Percentiles rank a stretch among this genome's conserved stretches.
Evolutionary conservation across 1,284 basidiomycete species (phyloP).

Genomic region (Porodaedalea pini): DNA sequence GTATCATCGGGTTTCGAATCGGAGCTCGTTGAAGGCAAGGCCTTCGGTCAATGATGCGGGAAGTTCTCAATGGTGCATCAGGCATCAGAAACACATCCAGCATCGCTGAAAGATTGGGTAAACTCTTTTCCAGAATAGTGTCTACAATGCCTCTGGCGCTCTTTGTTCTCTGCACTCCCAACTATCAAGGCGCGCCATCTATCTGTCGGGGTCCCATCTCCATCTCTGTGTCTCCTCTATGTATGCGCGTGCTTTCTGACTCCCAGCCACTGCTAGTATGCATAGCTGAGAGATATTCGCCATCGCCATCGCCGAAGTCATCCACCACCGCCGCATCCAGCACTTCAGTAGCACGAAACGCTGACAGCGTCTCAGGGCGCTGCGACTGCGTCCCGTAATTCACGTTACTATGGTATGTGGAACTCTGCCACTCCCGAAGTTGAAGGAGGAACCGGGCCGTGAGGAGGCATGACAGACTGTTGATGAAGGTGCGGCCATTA

Average conservation of each 20-base stretch:
- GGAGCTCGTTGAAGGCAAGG: too few relatives aligned
- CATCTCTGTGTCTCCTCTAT: neutral
- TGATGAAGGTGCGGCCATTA: neutral
- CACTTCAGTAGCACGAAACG: neutral
- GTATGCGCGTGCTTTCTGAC: neutral
- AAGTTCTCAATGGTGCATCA: too few relatives aligned
- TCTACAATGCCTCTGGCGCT: too few relatives aligned
- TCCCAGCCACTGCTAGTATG: neutral
- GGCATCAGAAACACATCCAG: too few relatives aligned
- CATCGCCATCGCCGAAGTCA: constrained; percentile 2
- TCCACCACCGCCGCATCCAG: neutral
- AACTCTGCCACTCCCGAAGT: neutral
- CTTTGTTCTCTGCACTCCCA: too few relatives aligned
- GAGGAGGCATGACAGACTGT: constrained; percentile 1
- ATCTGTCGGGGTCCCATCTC: neutral
- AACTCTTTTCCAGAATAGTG: too few relatives aligned
- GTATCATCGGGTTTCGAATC: too few relatives aligned
- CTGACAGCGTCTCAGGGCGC: neutral
- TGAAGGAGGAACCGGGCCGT: neutral
- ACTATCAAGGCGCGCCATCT: too few relatives aligned
- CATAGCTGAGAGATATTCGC: too few relatives aligned
- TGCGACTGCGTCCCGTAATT: neutral
- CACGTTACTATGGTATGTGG: neutral
- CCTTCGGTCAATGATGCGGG: too few relatives aligned
- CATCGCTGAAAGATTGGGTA: too few relatives aligned